Percentiles rank a stretch among this genome's conserved stretches.
Evolutionary conservation across 306 rosid species (phyloP).

Genomic region (Elaeagnus macrophylla): DNA sequence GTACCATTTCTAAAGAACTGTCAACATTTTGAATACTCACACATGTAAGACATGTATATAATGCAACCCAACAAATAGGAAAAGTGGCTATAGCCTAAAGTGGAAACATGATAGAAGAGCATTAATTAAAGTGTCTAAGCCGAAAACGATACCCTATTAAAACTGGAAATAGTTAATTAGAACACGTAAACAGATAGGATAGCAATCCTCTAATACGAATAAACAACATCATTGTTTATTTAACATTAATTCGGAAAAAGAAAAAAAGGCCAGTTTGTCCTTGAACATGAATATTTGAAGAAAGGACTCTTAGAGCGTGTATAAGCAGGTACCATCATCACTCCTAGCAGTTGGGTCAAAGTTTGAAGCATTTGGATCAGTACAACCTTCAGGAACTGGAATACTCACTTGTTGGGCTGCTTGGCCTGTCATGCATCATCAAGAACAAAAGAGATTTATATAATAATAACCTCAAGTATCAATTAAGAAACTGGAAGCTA

Average conservation of each 20-base stretch:
- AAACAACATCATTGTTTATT: neutral
- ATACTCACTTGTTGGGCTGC: constrained; percentile 60
- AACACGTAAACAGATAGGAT: neutral
- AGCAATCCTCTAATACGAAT: neutral
- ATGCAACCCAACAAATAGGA: too few relatives aligned
- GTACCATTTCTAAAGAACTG: too few relatives aligned
- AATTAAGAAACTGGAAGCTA: constrained; percentile 24
- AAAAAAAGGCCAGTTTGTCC: too few relatives aligned
- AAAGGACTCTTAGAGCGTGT: constrained; percentile 29
- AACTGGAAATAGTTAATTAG: neutral
- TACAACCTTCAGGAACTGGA: constrained; percentile 66
- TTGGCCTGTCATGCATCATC: constrained; percentile 39
- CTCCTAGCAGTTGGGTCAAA: constrained; percentile 81
- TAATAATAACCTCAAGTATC: neutral
- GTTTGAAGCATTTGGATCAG: constrained; percentile 55
- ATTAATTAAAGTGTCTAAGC: too few relatives aligned
- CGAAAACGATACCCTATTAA: too few relatives aligned
- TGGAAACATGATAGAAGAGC: too few relatives aligned
- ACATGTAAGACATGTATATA: too few relatives aligned
- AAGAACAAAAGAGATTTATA: neutral
- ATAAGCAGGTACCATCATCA: constrained; percentile 65
- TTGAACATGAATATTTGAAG: neutral
- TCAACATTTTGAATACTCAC: too few relatives aligned
- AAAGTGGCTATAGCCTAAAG: too few relatives aligned
- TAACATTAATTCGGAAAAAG: neutral